Evolutionary conservation across 2,329 filamentous ascomycete genomes (phyloP).

Genomic region (Rosellinia necatrix): DNA sequence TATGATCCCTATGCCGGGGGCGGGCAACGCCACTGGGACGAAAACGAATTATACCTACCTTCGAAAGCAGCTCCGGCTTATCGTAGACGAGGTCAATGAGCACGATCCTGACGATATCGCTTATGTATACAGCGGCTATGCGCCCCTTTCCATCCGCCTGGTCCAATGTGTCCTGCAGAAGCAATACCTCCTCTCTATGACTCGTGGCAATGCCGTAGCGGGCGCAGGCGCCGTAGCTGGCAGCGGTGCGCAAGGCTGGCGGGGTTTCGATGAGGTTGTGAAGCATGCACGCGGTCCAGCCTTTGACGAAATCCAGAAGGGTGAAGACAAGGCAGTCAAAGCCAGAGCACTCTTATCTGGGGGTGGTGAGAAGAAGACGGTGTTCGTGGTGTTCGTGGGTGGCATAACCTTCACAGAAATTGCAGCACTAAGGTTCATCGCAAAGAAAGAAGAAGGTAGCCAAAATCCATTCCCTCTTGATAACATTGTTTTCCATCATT

Average conservation of each 20-base stretch:
- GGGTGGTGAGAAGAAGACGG: slow-evolving; percentile 75
- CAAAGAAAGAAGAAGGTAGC: slow-evolving; percentile 75
- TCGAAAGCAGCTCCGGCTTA: slow-evolving; percentile 83
- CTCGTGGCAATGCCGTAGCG: slow-evolving; percentile 61
- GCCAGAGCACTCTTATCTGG: slow-evolving; percentile 83
- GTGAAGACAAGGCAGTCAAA: slow-evolving; percentile 89
- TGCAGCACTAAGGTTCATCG: slow-evolving; percentile 88
- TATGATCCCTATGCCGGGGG: slow-evolving; percentile 75
- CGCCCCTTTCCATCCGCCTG: slow-evolving; percentile 86
- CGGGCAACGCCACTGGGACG: slow-evolving; percentile 59
- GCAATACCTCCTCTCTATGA: slow-evolving; percentile 74
- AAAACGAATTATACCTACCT: slow-evolving; percentile 92
- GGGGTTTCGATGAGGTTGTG: slow-evolving; percentile 89
- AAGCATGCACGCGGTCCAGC: slow-evolving; percentile 87
- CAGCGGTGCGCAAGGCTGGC: slow-evolving; percentile 78
- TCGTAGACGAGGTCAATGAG: slow-evolving; percentile 96
- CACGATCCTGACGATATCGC: slow-evolving; percentile 91
- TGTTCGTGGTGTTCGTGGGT: slow-evolving; percentile 97
- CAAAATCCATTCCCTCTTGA: slow-evolving; percentile 1
- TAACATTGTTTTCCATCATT: slow-evolving; percentile 8
- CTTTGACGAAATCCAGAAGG: slow-evolving; percentile 90
- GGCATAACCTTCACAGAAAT: slow-evolving; percentile 97
- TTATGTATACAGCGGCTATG: slow-evolving; percentile 98
- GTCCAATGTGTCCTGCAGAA: slow-evolving; percentile 95
- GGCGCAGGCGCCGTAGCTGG: slow-evolving; percentile 54